Evolutionary conservation across 495 filamentous ascomycete species (phyloP).

Genomic region (Aspergillus ostianus): DNA sequence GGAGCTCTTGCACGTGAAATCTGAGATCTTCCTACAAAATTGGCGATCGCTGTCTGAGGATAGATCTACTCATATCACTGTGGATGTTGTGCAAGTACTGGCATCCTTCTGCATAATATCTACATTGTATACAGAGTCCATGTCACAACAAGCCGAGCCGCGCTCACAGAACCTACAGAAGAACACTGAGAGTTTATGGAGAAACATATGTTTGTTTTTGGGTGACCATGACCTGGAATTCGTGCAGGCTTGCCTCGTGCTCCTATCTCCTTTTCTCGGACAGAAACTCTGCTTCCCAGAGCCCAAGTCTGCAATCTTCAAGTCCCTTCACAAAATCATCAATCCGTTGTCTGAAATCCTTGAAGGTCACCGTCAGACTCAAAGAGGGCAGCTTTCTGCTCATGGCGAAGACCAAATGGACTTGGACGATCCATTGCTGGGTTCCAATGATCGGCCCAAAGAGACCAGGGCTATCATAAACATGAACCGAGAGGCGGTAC

Average conservation of each 20-base stretch:
- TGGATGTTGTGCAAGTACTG: constrained; percentile 47
- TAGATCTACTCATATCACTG: constrained; percentile 43
- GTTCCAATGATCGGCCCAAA: constrained; percentile 45
- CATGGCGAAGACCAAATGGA: constrained; percentile 66
- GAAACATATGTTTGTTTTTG: constrained; percentile 35
- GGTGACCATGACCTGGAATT: constrained; percentile 25
- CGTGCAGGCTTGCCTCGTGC: constrained; percentile 33
- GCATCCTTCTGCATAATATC: constrained; percentile 43
- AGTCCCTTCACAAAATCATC: constrained; percentile 26
- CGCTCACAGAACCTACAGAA: constrained; percentile 30
- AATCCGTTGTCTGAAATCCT: constrained; percentile 39
- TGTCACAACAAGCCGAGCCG: constrained; percentile 29
- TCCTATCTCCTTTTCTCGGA: constrained; percentile 33
- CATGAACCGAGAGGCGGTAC: constrained; percentile 30
- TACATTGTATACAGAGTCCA: constrained; percentile 33
- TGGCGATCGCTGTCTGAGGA: constrained; percentile 42
- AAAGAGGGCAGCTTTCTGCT: constrained; percentile 18
- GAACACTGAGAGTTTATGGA: constrained; percentile 36
- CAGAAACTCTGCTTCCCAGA: constrained; percentile 21
- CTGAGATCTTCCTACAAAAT: constrained; percentile 42
- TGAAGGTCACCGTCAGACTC: constrained; percentile 35
- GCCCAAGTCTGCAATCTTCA: constrained; percentile 15
- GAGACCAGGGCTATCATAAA: constrained; percentile 25
- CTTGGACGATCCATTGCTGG: constrained; percentile 68
- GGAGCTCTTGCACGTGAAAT: constrained; percentile 46